These are phyloP conservation scores for Spathaspora passalidarum DNA, from an alignment of 805 yeast species.

Conservation along the genomic window DNA sequence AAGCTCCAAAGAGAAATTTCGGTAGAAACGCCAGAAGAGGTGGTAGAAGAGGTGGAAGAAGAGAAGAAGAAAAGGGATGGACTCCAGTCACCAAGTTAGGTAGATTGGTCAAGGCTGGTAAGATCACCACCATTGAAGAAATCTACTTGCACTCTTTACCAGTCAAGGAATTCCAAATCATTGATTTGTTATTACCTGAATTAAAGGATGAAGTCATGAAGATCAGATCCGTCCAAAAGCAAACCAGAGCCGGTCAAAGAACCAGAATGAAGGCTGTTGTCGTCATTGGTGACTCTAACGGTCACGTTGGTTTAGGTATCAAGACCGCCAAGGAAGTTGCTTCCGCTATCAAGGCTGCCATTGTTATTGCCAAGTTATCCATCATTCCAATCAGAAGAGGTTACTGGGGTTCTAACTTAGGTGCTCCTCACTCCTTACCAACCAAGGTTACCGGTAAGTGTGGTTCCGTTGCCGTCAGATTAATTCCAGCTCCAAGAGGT, in stretches of 20 bases:
- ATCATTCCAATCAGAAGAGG: conserved; percentile 99
- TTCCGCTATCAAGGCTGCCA: conserved; percentile 99
- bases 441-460: conserved; percentile 99
- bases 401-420: conserved; percentile 99
- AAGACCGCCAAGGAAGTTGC: conserved; percentile 99
- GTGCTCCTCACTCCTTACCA: conserved; percentile 99
- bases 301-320: conserved; percentile 99
- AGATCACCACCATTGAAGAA: conserved; percentile 94
- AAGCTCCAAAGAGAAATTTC: conserved; percentile 46
- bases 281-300: conserved; percentile 98
- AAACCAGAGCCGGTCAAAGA: conserved; percentile 99
- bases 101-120: conserved; percentile 98
- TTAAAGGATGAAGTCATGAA: conserved; percentile 99
- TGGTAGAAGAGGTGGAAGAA: conserved; percentile 62
- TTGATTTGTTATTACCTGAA: conserved; percentile 92
- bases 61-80: conserved; percentile 98
- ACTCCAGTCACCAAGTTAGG: conserved; percentile 99
- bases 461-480: conserved; percentile 98
- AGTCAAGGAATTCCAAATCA: conserved; percentile 98
- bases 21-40: conserved; percentile 65
- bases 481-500: conserved; percentile 99
- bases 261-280: conserved; percentile 99
- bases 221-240: conserved; percentile 99
- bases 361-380: conserved; percentile 97
- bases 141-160: conserved; percentile 99